Conservation (phyloP, 2,329 filamentous ascomycete species). For the Botryotinia convoluta region DNA sequence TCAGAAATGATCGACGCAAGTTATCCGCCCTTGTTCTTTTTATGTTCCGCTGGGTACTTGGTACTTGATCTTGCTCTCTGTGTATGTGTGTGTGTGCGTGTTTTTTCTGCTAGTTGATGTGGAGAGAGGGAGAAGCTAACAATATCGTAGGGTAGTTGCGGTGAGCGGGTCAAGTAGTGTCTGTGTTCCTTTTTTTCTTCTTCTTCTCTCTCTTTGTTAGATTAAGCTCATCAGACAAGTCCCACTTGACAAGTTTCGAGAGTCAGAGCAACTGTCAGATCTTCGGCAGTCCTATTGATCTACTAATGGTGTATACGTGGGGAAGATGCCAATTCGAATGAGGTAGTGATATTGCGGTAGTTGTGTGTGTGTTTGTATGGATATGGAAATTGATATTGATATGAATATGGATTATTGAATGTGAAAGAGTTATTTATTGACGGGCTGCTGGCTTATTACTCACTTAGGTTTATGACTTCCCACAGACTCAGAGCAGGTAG, state of each 20-base stretch:
- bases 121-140: slow-evolving; percentile 6
- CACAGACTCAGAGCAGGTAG: neutral
- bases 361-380: neutral
- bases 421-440: neutral
- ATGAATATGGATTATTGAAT: neutral
- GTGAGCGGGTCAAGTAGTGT: slow-evolving; percentile 14
- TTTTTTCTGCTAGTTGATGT: slow-evolving; percentile 17
- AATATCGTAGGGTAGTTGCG: slow-evolving; percentile 9
- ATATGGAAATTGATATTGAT: neutral
- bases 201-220: slow-evolving; percentile 19
- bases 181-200: slow-evolving; percentile 1
- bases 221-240: slow-evolving; percentile 33
- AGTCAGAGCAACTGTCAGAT: slow-evolving; percentile 28
- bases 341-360: slow-evolving; percentile 8
- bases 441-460: neutral
- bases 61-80: slow-evolving; percentile 17
- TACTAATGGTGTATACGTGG: slow-evolving; percentile 21
- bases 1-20: slow-evolving; percentile 32
- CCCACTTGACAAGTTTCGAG: slow-evolving; percentile 25
- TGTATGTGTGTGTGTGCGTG: neutral
- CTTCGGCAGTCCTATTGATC: slow-evolving; percentile 30
- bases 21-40: slow-evolving; percentile 22
- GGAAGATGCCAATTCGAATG: slow-evolving; percentile 19
- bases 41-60: slow-evolving; percentile 20
- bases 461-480: neutral